Conservation (phyloP, 495 filamentous ascomycete genomes). For the Penicillium bialowiezense region DNA sequence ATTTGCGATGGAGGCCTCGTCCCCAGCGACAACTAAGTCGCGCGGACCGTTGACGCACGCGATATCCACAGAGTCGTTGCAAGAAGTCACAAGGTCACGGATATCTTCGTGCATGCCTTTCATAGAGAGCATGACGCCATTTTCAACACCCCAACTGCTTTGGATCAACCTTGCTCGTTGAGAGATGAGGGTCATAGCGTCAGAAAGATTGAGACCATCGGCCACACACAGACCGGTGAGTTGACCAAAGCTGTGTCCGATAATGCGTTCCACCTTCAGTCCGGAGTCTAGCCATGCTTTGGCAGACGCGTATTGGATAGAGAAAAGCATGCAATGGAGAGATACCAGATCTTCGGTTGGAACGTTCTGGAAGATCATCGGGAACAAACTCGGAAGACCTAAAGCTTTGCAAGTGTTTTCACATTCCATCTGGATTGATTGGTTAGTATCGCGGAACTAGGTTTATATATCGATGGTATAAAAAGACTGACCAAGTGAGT, state of each 20-base stretch:
- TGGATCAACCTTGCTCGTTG: constrained; percentile 44
- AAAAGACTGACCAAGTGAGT: too few species aligned
- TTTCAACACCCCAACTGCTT: constrained; percentile 44
- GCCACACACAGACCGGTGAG: constrained; percentile 42
- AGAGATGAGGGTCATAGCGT: constrained; percentile 40
- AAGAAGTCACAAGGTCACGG: constrained; percentile 7
- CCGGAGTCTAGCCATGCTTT: constrained; percentile 48
- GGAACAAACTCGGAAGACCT: constrained; percentile 41
- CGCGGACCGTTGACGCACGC: constrained; percentile 51
- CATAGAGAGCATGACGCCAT: constrained; percentile 50
- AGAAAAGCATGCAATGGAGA: constrained; percentile 45
- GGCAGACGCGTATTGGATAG: constrained; percentile 48
- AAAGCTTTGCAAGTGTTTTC: constrained; percentile 8
- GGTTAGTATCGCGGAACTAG: too few species aligned
- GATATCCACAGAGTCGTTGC: constrained; percentile 19
- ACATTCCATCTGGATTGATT: too few species aligned
- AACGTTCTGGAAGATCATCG: constrained; percentile 43
- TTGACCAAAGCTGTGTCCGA: constrained; percentile 54
- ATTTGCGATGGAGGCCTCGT: constrained; percentile 33
- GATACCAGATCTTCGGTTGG: constrained; percentile 37
- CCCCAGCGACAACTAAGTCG: constrained; percentile 46
- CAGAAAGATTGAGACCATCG: constrained; percentile 28
- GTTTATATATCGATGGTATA: too few species aligned
- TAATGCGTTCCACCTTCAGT: constrained; percentile 25
- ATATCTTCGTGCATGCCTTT: constrained; percentile 30